These are phyloP conservation scores for Kwoniella sp. DNA, from an alignment of 768 basidiomycete genomes.

Conservation along the genomic window DNA sequence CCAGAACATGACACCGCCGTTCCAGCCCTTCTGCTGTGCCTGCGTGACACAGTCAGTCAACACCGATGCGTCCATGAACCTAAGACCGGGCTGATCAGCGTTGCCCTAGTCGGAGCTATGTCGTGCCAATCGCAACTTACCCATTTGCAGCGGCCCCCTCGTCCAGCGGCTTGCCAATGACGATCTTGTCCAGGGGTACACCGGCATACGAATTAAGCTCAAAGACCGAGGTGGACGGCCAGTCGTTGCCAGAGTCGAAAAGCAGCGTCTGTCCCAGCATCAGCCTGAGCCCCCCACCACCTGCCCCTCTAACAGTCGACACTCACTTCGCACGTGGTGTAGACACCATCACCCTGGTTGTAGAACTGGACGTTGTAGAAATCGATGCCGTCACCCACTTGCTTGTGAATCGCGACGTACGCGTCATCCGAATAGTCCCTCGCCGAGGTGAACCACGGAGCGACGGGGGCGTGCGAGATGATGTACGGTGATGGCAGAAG, in stretches of 20 bases:
- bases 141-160: conserved; percentile 57
- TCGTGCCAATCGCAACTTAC: conserved; percentile 17
- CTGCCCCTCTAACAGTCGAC: not conserved
- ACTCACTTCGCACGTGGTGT: conserved; percentile 20
- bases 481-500: conserved; percentile 42
- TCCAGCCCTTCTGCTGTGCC: conserved; percentile 65
- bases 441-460: conserved; percentile 48
- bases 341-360: conserved; percentile 42
- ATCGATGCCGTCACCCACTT: conserved; percentile 61
- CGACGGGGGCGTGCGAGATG: conserved; percentile 49
- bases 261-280: conserved; percentile 55
- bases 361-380: conserved; percentile 54
- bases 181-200: conserved; percentile 61
- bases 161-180: conserved; percentile 69
- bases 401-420: conserved; percentile 58
- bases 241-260: conserved; percentile 58
- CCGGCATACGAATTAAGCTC: conserved; percentile 59
- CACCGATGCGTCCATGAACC: conserved; percentile 59
- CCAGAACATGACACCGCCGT: conserved; percentile 51
- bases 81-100: too few relatives aligned
- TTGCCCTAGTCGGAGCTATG: too few relatives aligned
- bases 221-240: conserved; percentile 63
- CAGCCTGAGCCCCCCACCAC: too few relatives aligned
- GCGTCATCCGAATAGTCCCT: conserved; percentile 52
- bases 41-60: conserved; percentile 61